Evolutionary conservation across 75 land plant species (phyloP).

Genomic region (Pinus taeda): DNA sequence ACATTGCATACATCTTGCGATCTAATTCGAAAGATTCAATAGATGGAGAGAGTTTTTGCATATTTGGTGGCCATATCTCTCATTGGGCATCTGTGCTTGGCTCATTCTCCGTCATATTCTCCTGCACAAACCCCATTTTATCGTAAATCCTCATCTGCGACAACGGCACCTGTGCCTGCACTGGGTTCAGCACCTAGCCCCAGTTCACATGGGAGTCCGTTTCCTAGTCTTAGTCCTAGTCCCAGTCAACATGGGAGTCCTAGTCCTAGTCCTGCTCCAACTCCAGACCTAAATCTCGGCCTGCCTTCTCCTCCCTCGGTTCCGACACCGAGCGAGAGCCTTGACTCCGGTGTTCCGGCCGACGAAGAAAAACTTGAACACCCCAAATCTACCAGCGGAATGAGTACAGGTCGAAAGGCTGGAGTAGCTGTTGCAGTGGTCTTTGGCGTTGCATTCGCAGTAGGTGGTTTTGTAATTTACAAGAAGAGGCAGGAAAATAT

Average conservation of each 20-base stretch:
- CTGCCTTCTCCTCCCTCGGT: background rate
- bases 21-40: too few species aligned
- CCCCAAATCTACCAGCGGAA: conserved; percentile 13
- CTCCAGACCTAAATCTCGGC: conserved; percentile 5
- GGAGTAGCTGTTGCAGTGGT: conserved; percentile 52
- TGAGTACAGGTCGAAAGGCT: conserved; percentile 53
- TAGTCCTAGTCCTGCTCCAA: background rate
- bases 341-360: background rate
- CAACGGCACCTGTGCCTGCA: background rate
- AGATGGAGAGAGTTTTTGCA: too few species aligned
- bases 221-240: background rate
- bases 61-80: too few species aligned
- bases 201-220: conserved; percentile 1
- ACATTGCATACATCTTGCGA: too few species aligned
- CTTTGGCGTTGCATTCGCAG: conserved; percentile 23
- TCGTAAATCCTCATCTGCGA: background rate
- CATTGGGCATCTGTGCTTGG: background rate
- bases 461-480: conserved; percentile 28
- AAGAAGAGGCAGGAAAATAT: conserved; percentile 57
- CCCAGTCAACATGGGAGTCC: background rate
- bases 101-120: background rate
- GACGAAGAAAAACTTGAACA: background rate
- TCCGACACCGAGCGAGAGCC: conserved; percentile 2
- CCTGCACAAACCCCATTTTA: conserved; percentile 4
- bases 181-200: background rate